Evolutionary conservation across 2,329 filamentous ascomycete species (phyloP), one percentile per base, ranked within the genome.

Genomic region (Penicillium sp.): DNA sequence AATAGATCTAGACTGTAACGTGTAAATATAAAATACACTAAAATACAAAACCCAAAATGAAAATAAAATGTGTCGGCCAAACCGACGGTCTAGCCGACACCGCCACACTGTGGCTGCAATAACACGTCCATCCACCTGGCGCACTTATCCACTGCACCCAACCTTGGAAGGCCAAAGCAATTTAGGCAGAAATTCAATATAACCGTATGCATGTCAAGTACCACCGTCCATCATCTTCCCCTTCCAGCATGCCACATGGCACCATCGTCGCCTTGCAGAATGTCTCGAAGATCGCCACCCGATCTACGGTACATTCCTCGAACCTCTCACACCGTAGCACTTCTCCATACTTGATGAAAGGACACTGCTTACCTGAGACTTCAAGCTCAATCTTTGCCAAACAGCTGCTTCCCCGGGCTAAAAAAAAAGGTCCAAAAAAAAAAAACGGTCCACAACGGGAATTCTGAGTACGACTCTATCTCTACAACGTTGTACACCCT

Each of bases 251-350:
- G 59, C 64, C 64, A 66, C 64, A 66, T 66, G 64, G 64, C 60
- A 41, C 60, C 43, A 52, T 57, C 48, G 59, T 65, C 56, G 60
- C 64, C 62, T 66, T 66, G 61, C 64, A 65, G 64, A 64, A 65
- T 65, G 62, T 64, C 49, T 66, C 46, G 34, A 41, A 50, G 49
- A 53, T 56, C 55, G 59, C 54, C 51, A 53, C 56, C 50, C 45
- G 55, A 63, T 63, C 61, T 56, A 61, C 64, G 53, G 56, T 45
- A 53, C 64, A 65, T 65, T 57, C 57, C 51, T 41, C 52, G 40
- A 50, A 45, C 53, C 13, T 56, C 50, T 60, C 61, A 59, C 34
- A 66, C 63, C 45, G 64, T 66, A 64, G 64, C 61, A 66, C 52
- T 64, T 55, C 60, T 64, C 54, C 64, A 66, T 66, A 63, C 61